Base-by-base conservation (phyloP, 1,284 basidiomycete genomes). In the Cryptococcus sp. region DNA sequence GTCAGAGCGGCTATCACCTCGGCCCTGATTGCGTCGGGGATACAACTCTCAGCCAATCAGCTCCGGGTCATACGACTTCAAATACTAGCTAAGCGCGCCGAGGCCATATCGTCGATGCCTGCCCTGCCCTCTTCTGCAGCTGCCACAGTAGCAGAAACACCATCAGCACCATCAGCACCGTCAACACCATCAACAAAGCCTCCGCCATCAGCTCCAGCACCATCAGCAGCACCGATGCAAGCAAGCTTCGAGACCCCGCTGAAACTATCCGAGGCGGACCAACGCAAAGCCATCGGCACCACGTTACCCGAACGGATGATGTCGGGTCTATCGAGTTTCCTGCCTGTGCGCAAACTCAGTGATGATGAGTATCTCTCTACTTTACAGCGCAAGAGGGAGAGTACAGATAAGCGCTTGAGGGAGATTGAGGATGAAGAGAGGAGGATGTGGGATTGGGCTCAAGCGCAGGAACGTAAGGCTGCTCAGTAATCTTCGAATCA, bases 391-490 rank as follows among this genome's bases (percentile, higher is more conserved):
- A 69, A 75, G 60, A 60, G 63, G 45, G 47, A n/a, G 10, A 68
- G 70, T 11, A 60, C 78, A 25, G 60, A 68, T 20, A 56, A 61
- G 59, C 54, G 67, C n/a, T 60, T 77, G 53, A 48, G 40, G 20
- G 66, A 70, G 61, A 77, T 77, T 49, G 68, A 70, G 35, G 64
- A 43, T 25, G 75, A 77, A 59, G 72, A 77, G 62, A 55, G 60
- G 42, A 63, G 56, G 48, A 59, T 77, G 55, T 77, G 64, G 47
- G 68, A 68, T 27, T 16, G 15, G 50, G 50, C 51, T 55, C 47
- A 47, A 40, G 43, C 38, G 35, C 13, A 35, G 8, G 23, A 30
- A 35, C 23, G 48, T 16, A 19, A 23, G 4, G 7, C 19, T 19
- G 43, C 22, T 45, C 43, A 45, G 13, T 45, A 13, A 45, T 19